Conservation (phyloP, 345 rosid genomes). For the Aurinia saxatilis region DNA sequence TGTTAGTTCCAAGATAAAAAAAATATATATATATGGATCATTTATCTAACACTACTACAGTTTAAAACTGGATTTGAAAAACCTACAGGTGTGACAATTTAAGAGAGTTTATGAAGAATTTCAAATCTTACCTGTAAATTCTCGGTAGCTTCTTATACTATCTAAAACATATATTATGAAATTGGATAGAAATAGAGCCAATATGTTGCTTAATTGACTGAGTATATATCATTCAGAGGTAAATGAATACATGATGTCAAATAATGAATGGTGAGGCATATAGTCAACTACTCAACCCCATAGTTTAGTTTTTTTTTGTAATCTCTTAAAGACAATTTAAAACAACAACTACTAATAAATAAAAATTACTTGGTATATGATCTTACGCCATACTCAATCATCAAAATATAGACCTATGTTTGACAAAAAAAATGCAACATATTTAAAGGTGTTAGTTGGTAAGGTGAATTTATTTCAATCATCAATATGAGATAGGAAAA, state of each 20-base stretch:
- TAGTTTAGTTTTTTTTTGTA: background rate
- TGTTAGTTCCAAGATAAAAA: no score
- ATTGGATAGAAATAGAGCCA: background rate
- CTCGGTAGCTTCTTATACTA: background rate
- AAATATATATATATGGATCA: no score
- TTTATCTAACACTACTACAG: no score
- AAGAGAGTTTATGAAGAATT: conserved; percentile 4
- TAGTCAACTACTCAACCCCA: conserved; percentile 2
- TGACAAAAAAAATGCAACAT: background rate
- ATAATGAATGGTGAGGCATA: background rate
- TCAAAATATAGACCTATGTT: background rate
- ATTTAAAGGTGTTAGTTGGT: conserved; percentile 7
- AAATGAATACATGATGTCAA: conserved; percentile 10
- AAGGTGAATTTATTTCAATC: conserved; percentile 3
- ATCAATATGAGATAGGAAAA: background rate
- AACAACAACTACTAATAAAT: background rate
- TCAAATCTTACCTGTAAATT: background rate
- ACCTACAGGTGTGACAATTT: background rate
- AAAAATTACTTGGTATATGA: background rate
- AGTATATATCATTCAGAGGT: conserved; percentile 4
- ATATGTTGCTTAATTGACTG: conserved; percentile 4
- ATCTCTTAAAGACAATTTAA: background rate
- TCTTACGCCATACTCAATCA: conserved; percentile 5
- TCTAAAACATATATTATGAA: background rate
- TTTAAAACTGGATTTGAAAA: background rate